phyloP scores from a whole-genome alignment of 306 rosid species.

The Citrullus colocynthis region DNA sequence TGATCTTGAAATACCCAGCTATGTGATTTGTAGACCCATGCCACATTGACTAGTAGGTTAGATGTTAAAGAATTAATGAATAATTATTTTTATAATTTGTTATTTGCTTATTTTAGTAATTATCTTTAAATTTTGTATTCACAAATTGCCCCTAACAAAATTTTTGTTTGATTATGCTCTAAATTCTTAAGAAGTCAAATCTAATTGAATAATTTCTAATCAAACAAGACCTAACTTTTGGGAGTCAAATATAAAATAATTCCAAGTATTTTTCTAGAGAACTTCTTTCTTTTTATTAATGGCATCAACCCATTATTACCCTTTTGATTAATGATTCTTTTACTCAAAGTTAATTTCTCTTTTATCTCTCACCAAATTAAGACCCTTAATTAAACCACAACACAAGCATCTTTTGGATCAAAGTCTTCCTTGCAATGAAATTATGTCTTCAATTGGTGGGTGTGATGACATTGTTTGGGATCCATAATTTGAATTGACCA shows the following conservation, averaged over 20 bases:
- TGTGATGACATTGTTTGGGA: background rate
- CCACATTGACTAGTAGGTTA: too few species aligned
- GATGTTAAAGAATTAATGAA: too few species aligned
- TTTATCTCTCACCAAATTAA: background rate
- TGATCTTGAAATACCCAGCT: too few species aligned
- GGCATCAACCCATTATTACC: background rate
- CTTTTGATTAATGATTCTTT: background rate
- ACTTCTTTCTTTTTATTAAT: too few species aligned
- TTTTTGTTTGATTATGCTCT: too few species aligned
- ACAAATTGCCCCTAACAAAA: too few species aligned
- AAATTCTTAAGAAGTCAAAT: too few species aligned
- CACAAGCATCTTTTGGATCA: background rate
- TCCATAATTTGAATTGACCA: background rate
- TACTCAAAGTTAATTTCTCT: background rate
- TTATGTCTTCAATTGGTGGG: background rate
- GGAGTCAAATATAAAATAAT: background rate
- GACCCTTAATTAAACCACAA: background rate
- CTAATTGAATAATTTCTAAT: background rate
- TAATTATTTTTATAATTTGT: too few species aligned
- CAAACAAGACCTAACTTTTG: background rate
- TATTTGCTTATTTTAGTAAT: too few species aligned
- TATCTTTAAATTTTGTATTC: too few species aligned
- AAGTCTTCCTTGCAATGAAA: background rate
- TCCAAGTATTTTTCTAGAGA: background rate
- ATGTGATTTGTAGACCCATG: too few species aligned